A percentile compares a stretch with the other conserved stretches of the same genome.
Conservation (phyloP, 1,139 yeast species). For the Kodamaea anthophila region DNA sequence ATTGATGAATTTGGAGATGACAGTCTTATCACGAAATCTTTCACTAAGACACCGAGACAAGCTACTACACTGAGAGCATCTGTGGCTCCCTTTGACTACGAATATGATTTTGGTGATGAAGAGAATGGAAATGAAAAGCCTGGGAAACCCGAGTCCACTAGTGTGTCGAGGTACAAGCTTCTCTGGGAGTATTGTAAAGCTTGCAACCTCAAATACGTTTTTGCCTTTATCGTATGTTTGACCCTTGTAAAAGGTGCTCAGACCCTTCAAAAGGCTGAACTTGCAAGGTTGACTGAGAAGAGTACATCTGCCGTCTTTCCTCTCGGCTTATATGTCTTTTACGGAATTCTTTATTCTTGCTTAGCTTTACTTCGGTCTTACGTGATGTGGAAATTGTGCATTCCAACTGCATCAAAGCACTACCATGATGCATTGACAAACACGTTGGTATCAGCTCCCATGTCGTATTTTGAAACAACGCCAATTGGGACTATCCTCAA, state of each 20-base stretch:
- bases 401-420: slow-evolving; percentile 26
- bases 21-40: neutral
- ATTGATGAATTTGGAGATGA: neutral
- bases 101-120: neutral
- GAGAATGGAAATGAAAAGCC: neutral
- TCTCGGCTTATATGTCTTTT: slow-evolving; percentile 16
- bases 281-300: slow-evolving; percentile 5
- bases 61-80: neutral
- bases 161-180: neutral
- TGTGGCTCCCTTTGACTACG: neutral
- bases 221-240: neutral
- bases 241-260: neutral
- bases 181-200: slow-evolving; percentile 30
- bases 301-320: slow-evolving; percentile 26
- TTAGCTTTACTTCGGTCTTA: slow-evolving; percentile 23
- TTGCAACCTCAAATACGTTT: slow-evolving; percentile 24
- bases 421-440: slow-evolving; percentile 36
- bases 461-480: slow-evolving; percentile 42
- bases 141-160: neutral
- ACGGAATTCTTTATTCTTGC: slow-evolving; percentile 24
- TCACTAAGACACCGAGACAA: neutral
- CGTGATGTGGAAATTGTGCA: slow-evolving; percentile 29
- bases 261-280: neutral
- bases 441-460: slow-evolving; percentile 33
- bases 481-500: slow-evolving; percentile 39